Base-by-base conservation (phyloP, 768 basidiomycete genomes). In the Favolaschia claudopus region DNA sequence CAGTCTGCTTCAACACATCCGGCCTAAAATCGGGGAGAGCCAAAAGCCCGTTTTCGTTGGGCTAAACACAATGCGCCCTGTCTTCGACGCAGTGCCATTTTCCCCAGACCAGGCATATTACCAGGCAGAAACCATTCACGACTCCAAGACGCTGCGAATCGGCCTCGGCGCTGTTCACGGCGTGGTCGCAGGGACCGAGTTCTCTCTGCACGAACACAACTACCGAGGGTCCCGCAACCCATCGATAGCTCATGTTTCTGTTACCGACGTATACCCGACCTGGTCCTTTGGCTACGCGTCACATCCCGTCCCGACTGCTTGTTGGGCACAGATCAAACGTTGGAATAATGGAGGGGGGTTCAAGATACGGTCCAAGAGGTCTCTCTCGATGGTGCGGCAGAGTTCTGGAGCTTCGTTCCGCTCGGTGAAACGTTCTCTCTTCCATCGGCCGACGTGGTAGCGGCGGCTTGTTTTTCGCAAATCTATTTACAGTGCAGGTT, bases 171-270 rank as follows among this genome's bases (percentile, higher is more conserved):
- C 82, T 1, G 81, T 85, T 5, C 87, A 89, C 58, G 89, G 89
- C 2, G 75, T 90, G 19, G 78, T 81, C n/a, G 80, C 82, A 58
- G 89, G 87, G 43, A 86, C 81, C 9, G 85, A 88, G 60, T 79
- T 91, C 58, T 81, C 79, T 36, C 42, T 90, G 20, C 87, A 89
- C 67, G 73, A 78, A 20, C 87, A 89, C 69, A 89, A 89, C 69
- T 78, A 78, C 59, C 74, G 74, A n/a, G 82, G 82, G 20, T 88
- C 88, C 7, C 71, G 75, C 44, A 90, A 89, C 60, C 82, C 84
- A 2, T 54, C 78, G 19, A 70, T 88, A 13, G 84, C 82, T 24
- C 77, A 67, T 32, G 79, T 82, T n/a, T 73, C 80, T 29, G 85
- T 83, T 29, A 75, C 76, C 29, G 81, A 84, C 46, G 82, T 87